phyloP scores from a whole-genome alignment of 805 yeast species.

The Citeromyces matritensis region DNA sequence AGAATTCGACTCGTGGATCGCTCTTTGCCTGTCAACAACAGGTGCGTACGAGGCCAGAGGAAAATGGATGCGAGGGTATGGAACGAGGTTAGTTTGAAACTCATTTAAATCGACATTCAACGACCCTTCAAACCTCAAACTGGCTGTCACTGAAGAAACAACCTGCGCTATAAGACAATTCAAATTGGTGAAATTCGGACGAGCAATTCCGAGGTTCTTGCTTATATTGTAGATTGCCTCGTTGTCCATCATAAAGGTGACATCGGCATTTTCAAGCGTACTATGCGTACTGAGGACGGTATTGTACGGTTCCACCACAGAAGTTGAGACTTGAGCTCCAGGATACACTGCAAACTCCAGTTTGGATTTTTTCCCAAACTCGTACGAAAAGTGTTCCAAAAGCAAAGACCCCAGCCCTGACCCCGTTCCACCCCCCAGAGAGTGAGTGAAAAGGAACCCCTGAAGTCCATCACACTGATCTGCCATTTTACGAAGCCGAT shows the following conservation, averaged over 20 bases:
- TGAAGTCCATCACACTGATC: slow-evolving; percentile 90
- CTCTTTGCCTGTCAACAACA: slow-evolving; percentile 68
- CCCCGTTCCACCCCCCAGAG: slow-evolving; percentile 94
- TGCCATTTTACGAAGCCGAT: slow-evolving; percentile 74
- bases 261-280: slow-evolving; percentile 87
- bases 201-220: slow-evolving; percentile 71
- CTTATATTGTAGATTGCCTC: slow-evolving; percentile 93
- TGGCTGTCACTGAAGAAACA: slow-evolving; percentile 85
- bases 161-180: slow-evolving; percentile 86
- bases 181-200: slow-evolving; percentile 68
- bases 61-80: slow-evolving; percentile 93
- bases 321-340: slow-evolving; percentile 82
- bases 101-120: slow-evolving; percentile 86
- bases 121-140: slow-evolving; percentile 84
- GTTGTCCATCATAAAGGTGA: slow-evolving; percentile 92
- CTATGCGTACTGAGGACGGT: slow-evolving; percentile 87
- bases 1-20: slow-evolving; percentile 78
- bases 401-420: slow-evolving; percentile 84
- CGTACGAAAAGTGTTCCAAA: slow-evolving; percentile 70
- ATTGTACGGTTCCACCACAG: slow-evolving; percentile 90
- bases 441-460: slow-evolving; percentile 85
- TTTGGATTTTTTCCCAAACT: slow-evolving; percentile 83
- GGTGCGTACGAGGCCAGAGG: slow-evolving; percentile 92
- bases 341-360: slow-evolving; percentile 92
- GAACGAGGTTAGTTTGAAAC: slow-evolving; percentile 89